A percentile compares a stretch with the other conserved stretches of the same genome.
These are phyloP conservation scores for Suhomyces wounanorum DNA, from an alignment of 1,139 yeast genomes.

Conservation along the genomic window DNA sequence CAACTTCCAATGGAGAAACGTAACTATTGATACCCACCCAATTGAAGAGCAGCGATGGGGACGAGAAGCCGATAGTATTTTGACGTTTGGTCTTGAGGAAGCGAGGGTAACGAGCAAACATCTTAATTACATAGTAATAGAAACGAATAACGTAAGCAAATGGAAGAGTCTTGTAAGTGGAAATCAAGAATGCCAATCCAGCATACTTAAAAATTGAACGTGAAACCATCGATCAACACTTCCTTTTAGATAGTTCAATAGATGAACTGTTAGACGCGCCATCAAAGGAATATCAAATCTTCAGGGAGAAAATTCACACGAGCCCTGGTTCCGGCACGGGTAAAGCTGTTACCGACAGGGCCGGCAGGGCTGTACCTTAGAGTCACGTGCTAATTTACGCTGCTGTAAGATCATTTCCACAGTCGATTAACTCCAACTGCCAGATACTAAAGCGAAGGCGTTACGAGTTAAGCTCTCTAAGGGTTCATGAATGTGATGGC, in stretches of 20 bases:
- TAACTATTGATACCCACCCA: constrained; percentile 51
- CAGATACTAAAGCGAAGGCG: background rate
- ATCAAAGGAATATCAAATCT: background rate
- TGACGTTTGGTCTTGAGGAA: constrained; percentile 25
- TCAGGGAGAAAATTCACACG: background rate
- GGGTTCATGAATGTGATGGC: background rate
- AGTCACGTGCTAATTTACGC: background rate
- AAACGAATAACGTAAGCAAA: constrained; percentile 67
- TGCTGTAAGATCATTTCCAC: background rate
- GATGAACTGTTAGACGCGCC: background rate
- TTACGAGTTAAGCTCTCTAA: background rate
- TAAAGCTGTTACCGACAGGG: background rate
- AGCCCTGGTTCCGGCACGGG: background rate
- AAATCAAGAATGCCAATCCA: constrained; percentile 15
- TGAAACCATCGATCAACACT: background rate
- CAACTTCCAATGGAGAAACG: constrained; percentile 80
- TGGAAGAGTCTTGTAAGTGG: constrained; percentile 64
- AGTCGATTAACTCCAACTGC: background rate
- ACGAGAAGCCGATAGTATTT: constrained; percentile 38
- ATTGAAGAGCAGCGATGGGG: constrained; percentile 42
- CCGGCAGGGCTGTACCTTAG: background rate
- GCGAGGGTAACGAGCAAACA: constrained; percentile 37
- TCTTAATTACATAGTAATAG: constrained; percentile 46
- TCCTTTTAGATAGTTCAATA: background rate
- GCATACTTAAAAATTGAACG: constrained; percentile 9